A percentile compares a stretch with the other conserved stretches of the same genome.
Evolutionary conservation across 441 rosid species (phyloP).

Genomic region (Theobroma grandiflorum): DNA sequence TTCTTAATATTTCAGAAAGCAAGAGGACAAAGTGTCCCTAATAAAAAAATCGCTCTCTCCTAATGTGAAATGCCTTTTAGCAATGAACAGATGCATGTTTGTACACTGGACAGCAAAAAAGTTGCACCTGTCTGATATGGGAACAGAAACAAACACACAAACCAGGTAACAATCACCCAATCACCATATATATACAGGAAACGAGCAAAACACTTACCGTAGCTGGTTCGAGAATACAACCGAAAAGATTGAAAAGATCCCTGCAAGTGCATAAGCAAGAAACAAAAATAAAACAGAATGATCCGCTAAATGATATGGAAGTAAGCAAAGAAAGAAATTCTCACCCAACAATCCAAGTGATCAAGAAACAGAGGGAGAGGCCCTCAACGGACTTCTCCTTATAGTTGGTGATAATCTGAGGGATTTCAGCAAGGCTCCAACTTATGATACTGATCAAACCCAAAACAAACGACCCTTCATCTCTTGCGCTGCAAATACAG

Average conservation of each 20-base stretch:
- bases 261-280: constrained; percentile 53
- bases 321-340: no score
- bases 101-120: not conserved
- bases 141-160: constrained; percentile 13
- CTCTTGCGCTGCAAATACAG: constrained; percentile 64
- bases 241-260: constrained; percentile 79
- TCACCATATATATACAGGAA: not conserved
- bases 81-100: not conserved
- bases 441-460: constrained; percentile 74
- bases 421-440: constrained; percentile 90
- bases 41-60: not conserved
- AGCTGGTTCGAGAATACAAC: constrained; percentile 87
- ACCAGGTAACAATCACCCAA: not conserved
- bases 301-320: not conserved
- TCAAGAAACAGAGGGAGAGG: constrained; percentile 75
- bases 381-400: constrained; percentile 79
- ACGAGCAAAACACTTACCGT: constrained; percentile 56
- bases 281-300: constrained; percentile 8
- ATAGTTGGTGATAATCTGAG: constrained; percentile 80
- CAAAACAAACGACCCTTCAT: constrained; percentile 58
- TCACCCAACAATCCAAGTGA: constrained; percentile 85
- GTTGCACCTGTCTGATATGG: not conserved
- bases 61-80: not conserved
- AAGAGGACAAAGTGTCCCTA: not conserved
- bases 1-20: not conserved